Percentiles rank a stretch among this genome's conserved stretches.
Evolutionary conservation across 140 eudicot species (phyloP).

Genomic region (Ambrosia hybrid): DNA sequence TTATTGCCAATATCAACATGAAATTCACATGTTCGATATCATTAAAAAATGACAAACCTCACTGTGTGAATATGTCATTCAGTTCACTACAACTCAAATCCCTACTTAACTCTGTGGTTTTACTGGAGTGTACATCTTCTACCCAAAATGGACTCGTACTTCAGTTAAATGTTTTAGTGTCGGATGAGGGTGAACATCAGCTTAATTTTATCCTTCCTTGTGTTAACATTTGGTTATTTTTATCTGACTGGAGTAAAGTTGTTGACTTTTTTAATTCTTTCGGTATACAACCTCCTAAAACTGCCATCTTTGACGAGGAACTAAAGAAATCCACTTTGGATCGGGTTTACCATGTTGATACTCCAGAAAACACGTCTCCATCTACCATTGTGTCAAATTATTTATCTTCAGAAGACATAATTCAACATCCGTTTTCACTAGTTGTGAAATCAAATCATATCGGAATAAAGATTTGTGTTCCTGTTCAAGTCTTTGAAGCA

Average conservation of each 20-base stretch:
- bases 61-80: conserved; percentile 45
- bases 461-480: conserved; percentile 57
- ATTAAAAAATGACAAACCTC: conserved; percentile 41
- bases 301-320: conserved; percentile 20
- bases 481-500: conserved; percentile 50
- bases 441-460: conserved; percentile 54
- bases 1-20: conserved; percentile 50
- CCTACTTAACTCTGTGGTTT: conserved; percentile 45
- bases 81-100: conserved; percentile 57
- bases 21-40: conserved; percentile 53
- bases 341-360: conserved; percentile 29
- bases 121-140: conserved; percentile 52
- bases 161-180: conserved; percentile 32
- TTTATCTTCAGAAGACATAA: conserved; percentile 28
- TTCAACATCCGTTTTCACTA: conserved; percentile 25
- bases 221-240: conserved; percentile 68
- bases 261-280: conserved; percentile 43
- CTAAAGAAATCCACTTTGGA: conserved; percentile 24
- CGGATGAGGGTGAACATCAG: conserved; percentile 41
- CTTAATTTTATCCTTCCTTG: conserved; percentile 61
- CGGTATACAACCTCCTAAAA: conserved; percentile 25
- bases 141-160: conserved; percentile 47
- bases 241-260: conserved; percentile 65
- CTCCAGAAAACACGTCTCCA: conserved; percentile 33
- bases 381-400: conserved; percentile 29